Evolutionary conservation across 2,329 filamentous ascomycete species (phyloP).

Genomic region (Sporothrix brasiliensis): DNA sequence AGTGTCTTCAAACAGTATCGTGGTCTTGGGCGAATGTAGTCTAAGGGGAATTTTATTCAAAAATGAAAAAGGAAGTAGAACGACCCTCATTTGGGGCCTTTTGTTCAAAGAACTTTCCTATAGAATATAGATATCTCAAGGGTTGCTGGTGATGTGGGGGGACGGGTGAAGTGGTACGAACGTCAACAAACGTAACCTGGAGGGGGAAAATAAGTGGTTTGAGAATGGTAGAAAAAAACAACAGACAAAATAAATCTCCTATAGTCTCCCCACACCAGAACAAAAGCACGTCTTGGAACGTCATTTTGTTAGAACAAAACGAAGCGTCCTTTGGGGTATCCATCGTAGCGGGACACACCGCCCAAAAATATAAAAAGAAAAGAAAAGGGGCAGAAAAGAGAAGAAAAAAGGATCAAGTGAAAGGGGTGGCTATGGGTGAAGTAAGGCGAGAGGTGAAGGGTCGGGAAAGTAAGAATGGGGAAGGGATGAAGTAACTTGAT

Average conservation of each 20-base stretch:
- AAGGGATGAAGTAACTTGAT: not conserved
- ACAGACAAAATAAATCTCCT: not conserved
- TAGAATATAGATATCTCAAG: not conserved
- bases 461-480: not conserved
- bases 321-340: slow-evolving; percentile 33
- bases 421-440: not conserved
- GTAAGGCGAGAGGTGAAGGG: not conserved
- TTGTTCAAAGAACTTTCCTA: not conserved
- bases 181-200: not conserved
- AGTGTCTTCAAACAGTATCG: too few relatives aligned
- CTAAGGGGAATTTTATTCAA: not conserved
- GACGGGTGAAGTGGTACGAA: slow-evolving; percentile 1
- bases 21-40: too few relatives aligned
- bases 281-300: slow-evolving; percentile 25
- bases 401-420: slow-evolving; percentile 7
- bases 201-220: not conserved
- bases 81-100: not conserved
- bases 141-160: not conserved
- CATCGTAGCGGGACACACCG: slow-evolving; percentile 33
- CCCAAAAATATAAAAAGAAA: slow-evolving; percentile 23
- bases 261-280: not conserved
- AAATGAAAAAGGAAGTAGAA: not conserved
- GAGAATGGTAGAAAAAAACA: not conserved
- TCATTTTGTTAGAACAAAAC: not conserved
- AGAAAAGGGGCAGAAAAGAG: not conserved